Percentiles rank a stretch among this genome's conserved stretches.
Conservation (phyloP, 768 basidiomycete species). For the Ephemerocybe angulata region DNA sequence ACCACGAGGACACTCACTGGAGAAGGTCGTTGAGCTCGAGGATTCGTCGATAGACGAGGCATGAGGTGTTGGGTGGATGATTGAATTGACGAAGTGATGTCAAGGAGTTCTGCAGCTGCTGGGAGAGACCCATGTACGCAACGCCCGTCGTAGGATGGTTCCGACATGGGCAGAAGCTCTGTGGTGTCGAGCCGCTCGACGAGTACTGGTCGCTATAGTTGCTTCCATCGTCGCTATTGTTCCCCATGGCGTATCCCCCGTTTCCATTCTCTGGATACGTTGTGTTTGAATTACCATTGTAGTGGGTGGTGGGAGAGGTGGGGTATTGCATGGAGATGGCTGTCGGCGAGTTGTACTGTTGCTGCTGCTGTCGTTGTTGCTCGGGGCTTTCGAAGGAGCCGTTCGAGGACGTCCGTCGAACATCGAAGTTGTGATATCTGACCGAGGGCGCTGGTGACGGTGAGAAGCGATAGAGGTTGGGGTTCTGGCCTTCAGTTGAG, state of each 20-base stretch:
- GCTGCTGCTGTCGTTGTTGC: constrained; percentile 21
- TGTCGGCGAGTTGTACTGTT: constrained; percentile 23
- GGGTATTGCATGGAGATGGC: constrained; percentile 22
- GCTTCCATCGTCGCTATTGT: constrained; percentile 37
- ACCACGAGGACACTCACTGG: constrained; percentile 47
- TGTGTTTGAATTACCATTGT: constrained; percentile 21
- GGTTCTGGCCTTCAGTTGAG: constrained; percentile 39
- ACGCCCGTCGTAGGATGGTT: constrained; percentile 57
- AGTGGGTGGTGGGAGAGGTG: constrained; percentile 16
- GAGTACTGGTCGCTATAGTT: constrained; percentile 35
- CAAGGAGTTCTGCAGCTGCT: constrained; percentile 58
- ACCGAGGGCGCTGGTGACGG: constrained; percentile 51
- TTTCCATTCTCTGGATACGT: constrained; percentile 39
- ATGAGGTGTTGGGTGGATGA: constrained; percentile 50
- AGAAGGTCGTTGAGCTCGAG: constrained; percentile 58
- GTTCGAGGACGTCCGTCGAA: constrained; percentile 30
- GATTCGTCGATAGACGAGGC: constrained; percentile 56
- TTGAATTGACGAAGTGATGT: constrained; percentile 57
- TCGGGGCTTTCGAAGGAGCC: constrained; percentile 35
- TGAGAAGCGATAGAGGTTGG: constrained; percentile 67
- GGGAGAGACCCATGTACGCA: constrained; percentile 57
- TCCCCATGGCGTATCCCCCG: constrained; percentile 30
- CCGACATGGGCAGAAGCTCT: constrained; percentile 57
- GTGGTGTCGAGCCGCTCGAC: constrained; percentile 30
- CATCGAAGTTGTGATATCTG: constrained; percentile 52